Base-by-base conservation (phyloP, 495 filamentous ascomycete genomes). In the Letharia columbiana region DNA sequence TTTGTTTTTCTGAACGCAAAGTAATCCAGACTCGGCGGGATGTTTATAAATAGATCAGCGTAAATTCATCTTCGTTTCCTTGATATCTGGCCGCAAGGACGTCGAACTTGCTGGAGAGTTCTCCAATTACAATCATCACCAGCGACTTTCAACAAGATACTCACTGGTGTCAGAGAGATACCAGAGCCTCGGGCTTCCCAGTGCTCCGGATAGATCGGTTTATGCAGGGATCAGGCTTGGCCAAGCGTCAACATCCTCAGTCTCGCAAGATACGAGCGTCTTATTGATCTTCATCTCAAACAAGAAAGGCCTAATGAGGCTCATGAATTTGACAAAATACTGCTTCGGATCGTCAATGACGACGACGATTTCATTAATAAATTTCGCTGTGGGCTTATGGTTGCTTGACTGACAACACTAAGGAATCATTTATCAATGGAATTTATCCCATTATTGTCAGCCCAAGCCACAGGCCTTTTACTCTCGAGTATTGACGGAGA, bases 11-110 rank as follows among this genome's bases (percentile, higher is more conserved):
- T 13, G 33, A 15, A 33, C 31, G 33, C 57, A 23, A 50, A 50
- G 20, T 65, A 50, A 40, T 40, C 63, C 62, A 56, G 33, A 57
- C 61, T 52, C 45, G n/a, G 63, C 63, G 42, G 56, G 63, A 65
- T 49, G 54, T 60, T 65, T 60, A 65, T 65, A 59, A 47, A 65
- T 65, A 65, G 63, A 56, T 47, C 47, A 40, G 41, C 54, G 39
- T 60, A 33, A 45, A 60, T 23, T 49, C 17, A 50, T 60, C 20
- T 18, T 60, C 28, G 56, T 50, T 58, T 37, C 20, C 15, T 57
- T 6, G 8, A 57, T 37, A 35, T 37, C 52, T 37, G 33, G 11
- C 33, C 31, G 17, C 28, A 37, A 20, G 33, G 15, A 57, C 2
- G 1, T 37, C 18, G 17, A 37, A 57, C 0, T 57, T 57, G 31